A percentile compares a stretch with the other conserved stretches of the same genome.
Conservation (phyloP, 768 basidiomycete species). For the Boletus speciosus region DNA sequence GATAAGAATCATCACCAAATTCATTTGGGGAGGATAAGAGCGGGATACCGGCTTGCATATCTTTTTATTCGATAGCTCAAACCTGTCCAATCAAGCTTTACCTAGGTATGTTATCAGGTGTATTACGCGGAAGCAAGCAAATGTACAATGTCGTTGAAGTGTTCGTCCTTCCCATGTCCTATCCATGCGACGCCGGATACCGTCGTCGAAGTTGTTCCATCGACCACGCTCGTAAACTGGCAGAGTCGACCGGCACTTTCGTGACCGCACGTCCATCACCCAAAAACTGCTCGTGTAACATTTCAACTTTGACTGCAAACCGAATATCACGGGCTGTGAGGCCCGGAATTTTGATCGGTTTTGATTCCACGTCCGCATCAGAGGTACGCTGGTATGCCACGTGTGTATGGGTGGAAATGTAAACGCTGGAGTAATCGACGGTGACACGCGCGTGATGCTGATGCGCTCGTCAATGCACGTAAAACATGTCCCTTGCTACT, state of each 20-base stretch:
- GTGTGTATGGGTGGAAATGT: constrained; percentile 27
- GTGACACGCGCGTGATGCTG: constrained; percentile 34
- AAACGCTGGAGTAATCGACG: constrained; percentile 22
- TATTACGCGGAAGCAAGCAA: constrained; percentile 2
- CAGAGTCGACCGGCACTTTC: constrained; percentile 13
- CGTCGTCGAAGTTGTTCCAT: constrained; percentile 23
- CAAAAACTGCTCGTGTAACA: constrained; percentile 26
- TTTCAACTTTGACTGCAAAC: constrained; percentile 44
- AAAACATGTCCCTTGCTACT: constrained; percentile 4
- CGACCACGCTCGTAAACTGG: constrained; percentile 19
- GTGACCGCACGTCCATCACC: constrained; percentile 20
- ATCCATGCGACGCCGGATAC: constrained; percentile 9
- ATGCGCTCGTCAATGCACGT: not conserved
- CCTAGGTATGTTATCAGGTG: constrained; percentile 6
- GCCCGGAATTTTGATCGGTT: constrained; percentile 32
- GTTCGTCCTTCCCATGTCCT: not conserved
- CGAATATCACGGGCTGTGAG: constrained; percentile 52
- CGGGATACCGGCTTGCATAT: not conserved
- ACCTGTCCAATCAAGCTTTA: not conserved
- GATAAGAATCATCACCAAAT: constrained; percentile 23
- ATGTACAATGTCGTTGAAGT: not conserved
- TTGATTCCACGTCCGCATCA: constrained; percentile 6
- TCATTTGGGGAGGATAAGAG: constrained; percentile 29
- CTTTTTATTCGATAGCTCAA: not conserved
- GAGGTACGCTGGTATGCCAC: constrained; percentile 17